Conservation (phyloP, 2,329 filamentous ascomycete genomes). For the Neofusicoccum laricinum region DNA sequence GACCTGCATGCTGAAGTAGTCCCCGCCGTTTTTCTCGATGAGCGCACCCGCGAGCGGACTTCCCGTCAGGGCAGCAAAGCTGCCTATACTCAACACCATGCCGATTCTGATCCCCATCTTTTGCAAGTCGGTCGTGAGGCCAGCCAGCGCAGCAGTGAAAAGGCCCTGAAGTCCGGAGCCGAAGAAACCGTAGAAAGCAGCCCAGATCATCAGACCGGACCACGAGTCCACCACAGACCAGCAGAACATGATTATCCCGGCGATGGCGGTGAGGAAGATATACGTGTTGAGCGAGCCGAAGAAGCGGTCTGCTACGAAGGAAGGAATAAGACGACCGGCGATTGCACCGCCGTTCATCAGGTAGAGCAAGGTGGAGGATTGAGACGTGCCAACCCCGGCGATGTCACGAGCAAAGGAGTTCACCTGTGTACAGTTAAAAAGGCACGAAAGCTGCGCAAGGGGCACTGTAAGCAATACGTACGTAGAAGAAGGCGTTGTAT, state of each 20-base stretch:
- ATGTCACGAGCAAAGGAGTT: slow-evolving; percentile 56
- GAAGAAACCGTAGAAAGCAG: slow-evolving; percentile 45
- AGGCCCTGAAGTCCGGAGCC: slow-evolving; percentile 45
- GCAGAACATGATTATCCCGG: slow-evolving; percentile 51
- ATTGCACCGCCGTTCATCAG: slow-evolving; percentile 59
- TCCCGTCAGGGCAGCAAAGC: slow-evolving; percentile 44
- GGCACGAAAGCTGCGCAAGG: slow-evolving; percentile 22
- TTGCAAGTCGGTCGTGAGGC: slow-evolving; percentile 46
- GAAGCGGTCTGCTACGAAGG: slow-evolving; percentile 52
- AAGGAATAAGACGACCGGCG: slow-evolving; percentile 52
- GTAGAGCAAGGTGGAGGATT: slow-evolving; percentile 55
- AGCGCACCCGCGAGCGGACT: slow-evolving; percentile 48
- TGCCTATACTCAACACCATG: slow-evolving; percentile 47
- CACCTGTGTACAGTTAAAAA: slow-evolving; percentile 40
- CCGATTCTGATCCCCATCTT: slow-evolving; percentile 48
- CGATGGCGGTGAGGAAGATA: slow-evolving; percentile 48
- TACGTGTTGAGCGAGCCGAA: slow-evolving; percentile 57
- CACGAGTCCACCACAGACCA: slow-evolving; percentile 54
- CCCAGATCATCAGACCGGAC: slow-evolving; percentile 16
- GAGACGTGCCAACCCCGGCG: slow-evolving; percentile 48
- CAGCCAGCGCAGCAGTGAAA: slow-evolving; percentile 43
- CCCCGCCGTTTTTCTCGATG: slow-evolving; percentile 39
- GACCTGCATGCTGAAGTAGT: slow-evolving; percentile 45
- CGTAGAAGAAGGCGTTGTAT: slow-evolving; percentile 50
- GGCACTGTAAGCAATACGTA: background rate